Base-by-base conservation (phyloP, 1,139 yeast species). In the Hemisphaericaspora lyxosophila region DNA sequence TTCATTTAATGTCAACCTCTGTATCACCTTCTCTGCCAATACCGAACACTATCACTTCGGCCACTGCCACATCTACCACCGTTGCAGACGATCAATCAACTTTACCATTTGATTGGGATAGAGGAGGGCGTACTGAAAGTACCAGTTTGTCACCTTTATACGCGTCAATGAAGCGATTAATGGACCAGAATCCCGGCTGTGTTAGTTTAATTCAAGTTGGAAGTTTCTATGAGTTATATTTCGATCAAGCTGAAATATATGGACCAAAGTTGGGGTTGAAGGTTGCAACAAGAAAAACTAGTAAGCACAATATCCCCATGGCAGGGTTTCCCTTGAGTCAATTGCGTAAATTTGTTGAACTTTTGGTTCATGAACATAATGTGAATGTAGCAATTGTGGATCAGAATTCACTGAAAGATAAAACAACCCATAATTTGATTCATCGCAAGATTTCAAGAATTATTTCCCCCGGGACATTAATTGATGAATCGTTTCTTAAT, bases 381-480 rank as follows among this genome's bases (percentile, higher is more conserved):
- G 73, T 72, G 33, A 83, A 81, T 36, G 97, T 89, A 0, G 96
- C 92, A 0, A 72, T 90, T 14, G 78, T 88, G 14, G 95, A 89
- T 42, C 97, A 89, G 54, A 74, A 66, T 41, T 61, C 68, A 2
- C 50, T 60, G 6, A 46, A 49, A 13, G 47, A 48, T 13, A 47
- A 49, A 5, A 43, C 51, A 7, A 48, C 53, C 8, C 59, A 57
- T 23, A 58, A 54, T 26, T 70, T 71, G 22, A 75, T 82, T 28
- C 79, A 75, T 38, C 67, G 99, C 30, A 80, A 85, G 27, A 78
- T 94, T 0, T 75, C 89, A 4, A 69, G 97, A 33, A 80, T 90
- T 6, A 78, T 92, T 2, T 84, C 97, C 0, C 97, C 97, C 0
- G 98, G 99, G 1, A 92, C 97, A 0, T 73, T 92, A 36, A 76